Conservation (phyloP, 75 land plant species). For the Cryptomeria japonica region DNA sequence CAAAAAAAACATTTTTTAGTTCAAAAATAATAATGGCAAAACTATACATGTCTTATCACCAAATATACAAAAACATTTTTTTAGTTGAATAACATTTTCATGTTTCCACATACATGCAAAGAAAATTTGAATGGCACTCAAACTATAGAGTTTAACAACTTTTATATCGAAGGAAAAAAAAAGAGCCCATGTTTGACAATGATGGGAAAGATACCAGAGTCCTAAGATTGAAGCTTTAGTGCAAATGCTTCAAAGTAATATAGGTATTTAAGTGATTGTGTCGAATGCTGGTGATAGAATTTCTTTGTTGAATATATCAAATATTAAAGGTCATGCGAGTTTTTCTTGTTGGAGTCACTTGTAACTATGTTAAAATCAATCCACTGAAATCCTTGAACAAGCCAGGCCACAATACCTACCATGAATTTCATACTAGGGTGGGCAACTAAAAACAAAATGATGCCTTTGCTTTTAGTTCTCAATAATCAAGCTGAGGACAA, state of each 20-base stretch:
- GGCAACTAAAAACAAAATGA: not conserved
- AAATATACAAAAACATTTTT: too few relatives aligned
- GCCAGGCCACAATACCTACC: not conserved
- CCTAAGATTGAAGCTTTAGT: too few relatives aligned
- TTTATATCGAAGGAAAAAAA: too few relatives aligned
- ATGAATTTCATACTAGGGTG: not conserved
- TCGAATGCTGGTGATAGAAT: not conserved
- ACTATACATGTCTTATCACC: too few relatives aligned
- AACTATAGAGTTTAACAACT: too few relatives aligned
- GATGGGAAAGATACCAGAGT: not conserved
- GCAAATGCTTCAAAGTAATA: not conserved
- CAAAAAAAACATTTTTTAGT: too few relatives aligned
- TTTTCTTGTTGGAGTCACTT: not conserved
- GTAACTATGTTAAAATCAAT: not conserved
- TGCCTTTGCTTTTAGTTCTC: not conserved
- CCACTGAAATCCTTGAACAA: not conserved
- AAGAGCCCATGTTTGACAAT: too few relatives aligned
- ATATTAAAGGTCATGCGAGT: not conserved
- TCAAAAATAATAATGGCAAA: too few relatives aligned
- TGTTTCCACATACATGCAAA: too few relatives aligned
- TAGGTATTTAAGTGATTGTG: not conserved
- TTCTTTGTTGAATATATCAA: too few relatives aligned
- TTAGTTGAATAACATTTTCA: too few relatives aligned
- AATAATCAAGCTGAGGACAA: not conserved
- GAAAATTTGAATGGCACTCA: too few relatives aligned